Evolutionary conservation across 257 asterid species (phyloP).

Genomic region (Leptodermis oblonga): DNA sequence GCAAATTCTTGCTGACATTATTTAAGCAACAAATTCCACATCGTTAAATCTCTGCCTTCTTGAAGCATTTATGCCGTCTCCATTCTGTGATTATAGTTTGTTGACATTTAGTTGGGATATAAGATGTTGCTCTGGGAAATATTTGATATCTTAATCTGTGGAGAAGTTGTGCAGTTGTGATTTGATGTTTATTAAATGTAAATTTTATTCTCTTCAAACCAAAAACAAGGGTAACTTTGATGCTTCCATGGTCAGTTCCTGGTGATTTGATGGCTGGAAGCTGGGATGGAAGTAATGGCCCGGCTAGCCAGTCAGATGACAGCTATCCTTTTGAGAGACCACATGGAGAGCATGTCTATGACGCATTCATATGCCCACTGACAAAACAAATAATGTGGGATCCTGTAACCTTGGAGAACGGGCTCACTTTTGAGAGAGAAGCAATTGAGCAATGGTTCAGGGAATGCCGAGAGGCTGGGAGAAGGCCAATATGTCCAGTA

Average conservation of each 20-base stretch:
- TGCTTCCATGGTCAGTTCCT: slow-evolving; percentile 31
- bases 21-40: not conserved
- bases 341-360: slow-evolving; percentile 77
- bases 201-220: slow-evolving; percentile 6
- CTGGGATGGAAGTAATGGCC: slow-evolving; percentile 61
- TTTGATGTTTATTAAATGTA: not conserved
- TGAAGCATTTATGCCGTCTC: not conserved
- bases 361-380: slow-evolving; percentile 79
- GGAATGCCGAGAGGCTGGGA: slow-evolving; percentile 65
- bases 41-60: not conserved
- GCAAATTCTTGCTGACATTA: not conserved
- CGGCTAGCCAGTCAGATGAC: slow-evolving; percentile 66
- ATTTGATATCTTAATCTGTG: not conserved
- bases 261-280: slow-evolving; percentile 63
- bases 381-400: slow-evolving; percentile 91
- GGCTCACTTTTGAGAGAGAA: slow-evolving; percentile 88
- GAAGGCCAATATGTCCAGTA: slow-evolving; percentile 68
- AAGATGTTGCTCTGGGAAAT: not conserved
- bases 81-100: not conserved
- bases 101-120: not conserved
- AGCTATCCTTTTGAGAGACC: slow-evolving; percentile 73
- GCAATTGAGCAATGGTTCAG: slow-evolving; percentile 90
- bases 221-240: not conserved
- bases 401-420: slow-evolving; percentile 83
- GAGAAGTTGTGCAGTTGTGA: not conserved